Conservation (phyloP, 306 rosid species). For the Vigna nakashimae region DNA sequence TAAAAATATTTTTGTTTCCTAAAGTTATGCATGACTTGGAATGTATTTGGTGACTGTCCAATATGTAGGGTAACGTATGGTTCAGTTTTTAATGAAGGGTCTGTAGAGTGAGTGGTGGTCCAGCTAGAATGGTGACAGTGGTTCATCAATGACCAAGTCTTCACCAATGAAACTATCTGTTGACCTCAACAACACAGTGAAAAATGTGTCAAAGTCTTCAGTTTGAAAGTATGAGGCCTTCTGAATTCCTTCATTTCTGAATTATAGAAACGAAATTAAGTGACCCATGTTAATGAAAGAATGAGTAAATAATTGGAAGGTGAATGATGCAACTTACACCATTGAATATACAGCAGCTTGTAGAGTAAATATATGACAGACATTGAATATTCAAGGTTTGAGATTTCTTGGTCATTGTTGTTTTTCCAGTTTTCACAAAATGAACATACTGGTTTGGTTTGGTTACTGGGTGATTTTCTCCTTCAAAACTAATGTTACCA, state of each 20-base stretch:
- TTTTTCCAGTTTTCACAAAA: too few species aligned
- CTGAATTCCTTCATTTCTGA: not conserved
- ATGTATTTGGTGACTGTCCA: not conserved
- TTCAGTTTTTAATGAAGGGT: slow-evolving; percentile 13
- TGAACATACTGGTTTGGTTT: too few species aligned
- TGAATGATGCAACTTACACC: not conserved
- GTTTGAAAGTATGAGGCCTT: too few species aligned
- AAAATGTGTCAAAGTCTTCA: not conserved
- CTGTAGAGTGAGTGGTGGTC: slow-evolving; percentile 33
- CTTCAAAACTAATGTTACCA: too few species aligned
- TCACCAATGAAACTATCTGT: slow-evolving; percentile 15
- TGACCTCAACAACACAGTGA: not conserved
- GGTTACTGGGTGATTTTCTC: too few species aligned
- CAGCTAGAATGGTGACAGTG: slow-evolving; percentile 28
- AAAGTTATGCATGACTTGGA: not conserved
- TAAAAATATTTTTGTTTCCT: not conserved
- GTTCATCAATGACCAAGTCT: not conserved
- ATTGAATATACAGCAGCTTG: too few species aligned
- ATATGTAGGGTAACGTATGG: slow-evolving; percentile 38
- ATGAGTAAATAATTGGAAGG: not conserved
- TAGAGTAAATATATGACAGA: too few species aligned
- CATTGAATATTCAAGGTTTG: too few species aligned
- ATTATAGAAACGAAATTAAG: not conserved
- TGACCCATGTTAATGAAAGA: slow-evolving; percentile 1
- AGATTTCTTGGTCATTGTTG: too few species aligned